Evolutionary conservation across 768 basidiomycete genomes (phyloP).

Genomic region (Lentinula raphanica): DNA sequence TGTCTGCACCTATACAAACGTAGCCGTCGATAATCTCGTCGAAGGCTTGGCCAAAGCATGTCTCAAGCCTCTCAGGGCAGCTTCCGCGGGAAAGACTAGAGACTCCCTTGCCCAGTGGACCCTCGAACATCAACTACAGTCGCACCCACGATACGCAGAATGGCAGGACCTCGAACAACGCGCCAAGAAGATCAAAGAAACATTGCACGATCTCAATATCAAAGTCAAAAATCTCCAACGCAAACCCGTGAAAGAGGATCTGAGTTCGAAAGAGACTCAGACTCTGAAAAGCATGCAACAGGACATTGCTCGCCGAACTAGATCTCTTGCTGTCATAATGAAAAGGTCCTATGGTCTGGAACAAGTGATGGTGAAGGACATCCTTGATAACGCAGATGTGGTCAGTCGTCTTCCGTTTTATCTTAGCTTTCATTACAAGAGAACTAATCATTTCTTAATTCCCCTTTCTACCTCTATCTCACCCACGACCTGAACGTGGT

Average conservation of each 20-base stretch:
- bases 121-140: constrained; percentile 56
- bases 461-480: neutral
- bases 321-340: constrained; percentile 23
- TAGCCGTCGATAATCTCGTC: constrained; percentile 87
- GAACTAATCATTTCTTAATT: neutral
- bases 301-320: constrained; percentile 22
- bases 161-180: constrained; percentile 34
- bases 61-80: constrained; percentile 74
- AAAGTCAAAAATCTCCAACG: constrained; percentile 14
- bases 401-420: constrained; percentile 35
- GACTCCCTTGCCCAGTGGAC: constrained; percentile 51
- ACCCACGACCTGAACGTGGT: neutral
- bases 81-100: constrained; percentile 55
- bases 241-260: constrained; percentile 13
- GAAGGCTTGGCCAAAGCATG: constrained; percentile 60
- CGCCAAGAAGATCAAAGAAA: constrained; percentile 15
- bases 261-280: constrained; percentile 11
- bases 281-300: constrained; percentile 28
- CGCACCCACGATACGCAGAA: constrained; percentile 49
- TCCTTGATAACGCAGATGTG: constrained; percentile 66
- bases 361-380: constrained; percentile 59
- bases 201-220: constrained; percentile 7
- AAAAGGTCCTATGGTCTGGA: constrained; percentile 49
- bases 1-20: constrained; percentile 93
- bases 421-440: neutral